A percentile compares a stretch with the other conserved stretches of the same genome.
phyloP scores from a whole-genome alignment of 306 rosid species.

The Psophocarpus tetragonolobus region DNA sequence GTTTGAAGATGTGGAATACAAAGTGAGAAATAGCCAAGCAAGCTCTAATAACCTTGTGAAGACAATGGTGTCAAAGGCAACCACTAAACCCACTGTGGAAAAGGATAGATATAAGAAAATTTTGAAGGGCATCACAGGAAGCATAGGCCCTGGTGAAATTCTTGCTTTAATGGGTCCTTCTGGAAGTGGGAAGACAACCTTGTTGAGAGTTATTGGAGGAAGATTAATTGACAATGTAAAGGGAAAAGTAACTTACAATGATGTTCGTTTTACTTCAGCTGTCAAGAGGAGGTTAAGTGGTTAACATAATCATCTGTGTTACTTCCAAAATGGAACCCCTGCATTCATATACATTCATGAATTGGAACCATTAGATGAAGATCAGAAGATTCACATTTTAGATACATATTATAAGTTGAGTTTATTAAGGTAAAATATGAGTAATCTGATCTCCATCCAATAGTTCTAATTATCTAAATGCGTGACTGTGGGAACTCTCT shows the following conservation, averaged over 20 bases:
- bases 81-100: constrained; percentile 50
- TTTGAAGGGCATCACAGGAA: constrained; percentile 86
- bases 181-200: constrained; percentile 95
- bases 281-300: constrained; percentile 83
- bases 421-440: neutral
- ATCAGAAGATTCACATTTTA: neutral
- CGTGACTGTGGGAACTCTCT: neutral
- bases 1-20: constrained; percentile 93
- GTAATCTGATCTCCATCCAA: neutral
- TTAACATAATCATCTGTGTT: constrained; percentile 20
- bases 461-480: neutral
- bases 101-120: constrained; percentile 68
- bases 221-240: constrained; percentile 70
- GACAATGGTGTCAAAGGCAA: constrained; percentile 53
- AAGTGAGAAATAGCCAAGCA: constrained; percentile 57
- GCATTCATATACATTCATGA: neutral
- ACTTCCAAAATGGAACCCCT: neutral
- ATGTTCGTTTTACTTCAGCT: constrained; percentile 61
- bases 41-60: constrained; percentile 53
- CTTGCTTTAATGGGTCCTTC: constrained; percentile 99
- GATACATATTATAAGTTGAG: neutral
- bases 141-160: constrained; percentile 92
- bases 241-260: constrained; percentile 82
- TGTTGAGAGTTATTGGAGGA: constrained; percentile 85
- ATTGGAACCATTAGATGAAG: neutral